phyloP scores from a whole-genome alignment of 495 filamentous ascomycete genomes.

The Lasiosphaeris hirsuta region DNA sequence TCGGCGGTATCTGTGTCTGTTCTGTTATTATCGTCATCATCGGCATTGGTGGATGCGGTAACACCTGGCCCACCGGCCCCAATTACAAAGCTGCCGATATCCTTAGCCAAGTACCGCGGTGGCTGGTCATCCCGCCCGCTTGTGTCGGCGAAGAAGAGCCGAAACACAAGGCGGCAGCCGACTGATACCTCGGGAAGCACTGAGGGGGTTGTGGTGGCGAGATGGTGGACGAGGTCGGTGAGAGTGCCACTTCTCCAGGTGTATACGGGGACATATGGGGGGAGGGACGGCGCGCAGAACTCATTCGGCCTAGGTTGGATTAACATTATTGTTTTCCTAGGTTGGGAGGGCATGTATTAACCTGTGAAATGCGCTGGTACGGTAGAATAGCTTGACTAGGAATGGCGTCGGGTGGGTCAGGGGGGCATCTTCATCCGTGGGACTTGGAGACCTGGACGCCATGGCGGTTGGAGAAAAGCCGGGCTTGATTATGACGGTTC shows the following conservation, averaged over 20 bases:
- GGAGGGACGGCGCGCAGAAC: constrained; percentile 54
- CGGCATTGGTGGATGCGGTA: constrained; percentile 19
- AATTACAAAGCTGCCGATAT: constrained; percentile 79
- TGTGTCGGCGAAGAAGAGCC: constrained; percentile 82
- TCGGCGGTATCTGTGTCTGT: constrained; percentile 33
- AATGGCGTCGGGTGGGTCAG: constrained; percentile 57
- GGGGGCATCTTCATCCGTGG: background rate
- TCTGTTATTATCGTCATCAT: constrained; percentile 40
- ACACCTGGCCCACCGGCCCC: constrained; percentile 55
- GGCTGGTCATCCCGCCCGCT: constrained; percentile 49
- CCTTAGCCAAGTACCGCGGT: constrained; percentile 65
- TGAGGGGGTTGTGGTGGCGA: constrained; percentile 36
- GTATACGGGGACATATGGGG: constrained; percentile 76
- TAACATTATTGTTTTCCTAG: background rate
- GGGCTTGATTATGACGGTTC: background rate
- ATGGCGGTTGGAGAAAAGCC: background rate
- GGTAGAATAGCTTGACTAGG: constrained; percentile 87
- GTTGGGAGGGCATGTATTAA: constrained; percentile 33
- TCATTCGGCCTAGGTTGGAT: constrained; percentile 56
- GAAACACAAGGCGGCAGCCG: constrained; percentile 81
- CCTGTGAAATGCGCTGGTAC: constrained; percentile 68
- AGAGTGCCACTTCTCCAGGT: constrained; percentile 85
- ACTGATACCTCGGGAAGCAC: constrained; percentile 71
- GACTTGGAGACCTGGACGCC: background rate
- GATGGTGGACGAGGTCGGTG: constrained; percentile 68